Evolutionary conservation across 345 rosid genomes (phyloP), one percentile per base, ranked within the genome.

Genomic region (Bruguiera sexangula): DNA sequence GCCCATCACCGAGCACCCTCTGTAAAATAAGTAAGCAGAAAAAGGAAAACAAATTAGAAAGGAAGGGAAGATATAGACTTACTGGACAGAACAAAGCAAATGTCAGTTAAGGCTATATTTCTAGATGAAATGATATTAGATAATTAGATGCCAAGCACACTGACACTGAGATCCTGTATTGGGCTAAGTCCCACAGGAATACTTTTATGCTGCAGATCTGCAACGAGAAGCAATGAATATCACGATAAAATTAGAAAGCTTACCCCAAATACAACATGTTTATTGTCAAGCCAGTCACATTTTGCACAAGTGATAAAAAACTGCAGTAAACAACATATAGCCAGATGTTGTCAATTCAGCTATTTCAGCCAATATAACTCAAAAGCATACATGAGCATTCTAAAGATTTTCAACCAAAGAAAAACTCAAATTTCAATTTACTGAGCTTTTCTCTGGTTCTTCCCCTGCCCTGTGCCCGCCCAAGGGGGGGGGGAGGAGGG

Each of bases 261-360:
- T 92, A 96, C 99, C 93, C 99, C 99, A 29, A 92, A 96, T 71
- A 96, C 97, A 16, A 90, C 97, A 69, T 90, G 99, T 86, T 87
- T 89, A 77, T 92, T 88, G 79, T 92, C 98, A 50, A 96, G 99
- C 98, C 99, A 96, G 76, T 96, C 99, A 30, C 98, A 90, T 83
- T 96, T 96, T 48, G 98, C 87, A 71, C 99, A 96, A 2, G 96
- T 87, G 73, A 96, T 69, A 69, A 96, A 96, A 80, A 96, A 96
- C 98, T 90, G 99, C 87, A 85, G 72, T 30, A 34, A 50, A 11
- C 58, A 24, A 73, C 1, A 37, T 10, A 30, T 22, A 43, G 48
- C 18, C 56, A 55, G 58, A 59, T 21, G 3, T 26, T 6, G 62
- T 43, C 20, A 31, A 27, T 64, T 22, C 37, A 46, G 15, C 30